Evolutionary conservation across 2,329 filamentous ascomycete species (phyloP).

Genomic region (Epichloe glyceriae): DNA sequence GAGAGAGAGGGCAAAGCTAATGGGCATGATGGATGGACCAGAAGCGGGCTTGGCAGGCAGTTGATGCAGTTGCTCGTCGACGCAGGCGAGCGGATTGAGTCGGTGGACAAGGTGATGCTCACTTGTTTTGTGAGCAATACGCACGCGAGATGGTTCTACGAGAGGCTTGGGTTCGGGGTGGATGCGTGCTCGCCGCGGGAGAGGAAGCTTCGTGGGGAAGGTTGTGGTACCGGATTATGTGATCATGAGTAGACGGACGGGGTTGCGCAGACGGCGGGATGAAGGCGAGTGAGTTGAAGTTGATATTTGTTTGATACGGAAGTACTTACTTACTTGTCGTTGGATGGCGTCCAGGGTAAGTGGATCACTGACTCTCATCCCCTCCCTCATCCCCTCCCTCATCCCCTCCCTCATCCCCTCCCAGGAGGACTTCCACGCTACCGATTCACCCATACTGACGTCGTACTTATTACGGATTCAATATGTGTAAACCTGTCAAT

Average conservation of each 20-base stretch:
- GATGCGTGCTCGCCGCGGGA: slow-evolving; percentile 43
- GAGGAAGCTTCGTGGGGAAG: slow-evolving; percentile 39
- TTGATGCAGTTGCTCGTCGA: slow-evolving; percentile 44
- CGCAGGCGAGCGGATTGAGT: slow-evolving; percentile 39
- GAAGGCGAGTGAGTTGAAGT: background rate
- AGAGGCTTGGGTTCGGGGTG: slow-evolving; percentile 40
- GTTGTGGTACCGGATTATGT: slow-evolving; percentile 43
- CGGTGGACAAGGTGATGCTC: slow-evolving; percentile 56
- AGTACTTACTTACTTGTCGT: too few relatives aligned
- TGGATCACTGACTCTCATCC: too few relatives aligned
- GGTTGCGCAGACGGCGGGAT: background rate
- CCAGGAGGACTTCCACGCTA: too few relatives aligned
- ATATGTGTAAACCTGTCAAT: too few relatives aligned
- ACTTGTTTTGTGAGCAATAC: slow-evolving; percentile 56
- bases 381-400: too few relatives aligned
- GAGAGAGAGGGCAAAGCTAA: background rate
- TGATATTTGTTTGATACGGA: too few relatives aligned
- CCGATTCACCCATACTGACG: too few relatives aligned
- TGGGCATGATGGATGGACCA: slow-evolving; percentile 14
- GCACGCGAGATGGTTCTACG: slow-evolving; percentile 46
- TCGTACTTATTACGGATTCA: too few relatives aligned
- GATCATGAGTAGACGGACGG: slow-evolving; percentile 41
- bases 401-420: too few relatives aligned
- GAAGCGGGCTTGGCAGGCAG: slow-evolving; percentile 48
- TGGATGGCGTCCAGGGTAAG: too few relatives aligned